Evolutionary conservation across 805 yeast genomes (phyloP), one percentile per base, ranked within the genome.

Genomic region (Suhomyces sp.): DNA sequence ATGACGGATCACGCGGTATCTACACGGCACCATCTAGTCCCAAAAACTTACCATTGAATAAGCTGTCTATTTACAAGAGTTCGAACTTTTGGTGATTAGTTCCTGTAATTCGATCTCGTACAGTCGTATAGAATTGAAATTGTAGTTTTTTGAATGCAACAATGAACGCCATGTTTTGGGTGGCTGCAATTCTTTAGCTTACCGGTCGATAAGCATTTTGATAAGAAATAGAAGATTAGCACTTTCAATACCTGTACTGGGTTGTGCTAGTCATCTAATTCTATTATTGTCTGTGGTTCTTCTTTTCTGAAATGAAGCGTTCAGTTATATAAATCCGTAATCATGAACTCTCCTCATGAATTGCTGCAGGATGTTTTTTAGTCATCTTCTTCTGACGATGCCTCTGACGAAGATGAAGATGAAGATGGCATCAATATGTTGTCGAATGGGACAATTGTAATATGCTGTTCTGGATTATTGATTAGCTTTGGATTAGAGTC

Each of bases 101-200:
- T 9, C 13, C 7, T 10, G 4, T 17, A 10, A 38, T 19, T 38
- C 42, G 24, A 19, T 38, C 24, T 10, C 13, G 17, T 17, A 38
- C 6, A 8, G 24, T 38, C 13, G 24, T 38, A 38, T 38, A 38
- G 42, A 38, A 38, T 38, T 38, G 24, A 38, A 38, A 38, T 9
- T 19, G 24, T 38, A 19, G 9, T 38, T 19, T 38, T 38, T 38
- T 38, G 23, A 8, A 38, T 19, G 42, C 42, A 8, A 38, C 42
- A 17, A 38, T 6, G 24, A 19, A 19, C 24, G 15, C 29, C 12
- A 6, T 19, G 8, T 23, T 33, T 23, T 62, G 5, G 77, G 77
- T 2, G 78, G 79, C 27, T 67, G 67, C 47, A 31, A 29, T 45
- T 13, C 31, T 31, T 7, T 29, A 29, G 33, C 33, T 29, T 12